Base-by-base conservation (phyloP, 768 basidiomycete species). In the Tricholoma matsutake region DNA sequence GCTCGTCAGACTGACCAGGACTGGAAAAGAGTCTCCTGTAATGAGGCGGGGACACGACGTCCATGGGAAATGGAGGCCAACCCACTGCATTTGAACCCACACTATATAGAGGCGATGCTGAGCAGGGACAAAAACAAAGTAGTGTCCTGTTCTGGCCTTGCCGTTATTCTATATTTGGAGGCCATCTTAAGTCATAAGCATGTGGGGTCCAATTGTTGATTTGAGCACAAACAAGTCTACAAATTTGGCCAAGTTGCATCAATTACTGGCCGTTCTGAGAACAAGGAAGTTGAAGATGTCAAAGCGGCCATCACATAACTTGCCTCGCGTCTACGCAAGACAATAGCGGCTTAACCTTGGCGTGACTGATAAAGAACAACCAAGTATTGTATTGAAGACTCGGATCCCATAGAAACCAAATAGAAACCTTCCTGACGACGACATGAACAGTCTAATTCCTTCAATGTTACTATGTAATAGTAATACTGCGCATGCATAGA, bases 1-100 rank as follows among this genome's bases (percentile, higher is more conserved):
- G 78, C 64, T 80, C 79, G 63, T 71, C 75, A 75, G 79, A 76
- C 68, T 67, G 81, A 77, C 80, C 81, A 74, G 72, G 78, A 73
- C 79, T 78, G 70, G 75, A 68, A 64, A 80, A 80, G 71, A 73
- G 78, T 73, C 81, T 77, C 73, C 78, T 75, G 75, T 83, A 82
- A 65, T 71, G 74, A 65, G 82, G 81, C 57, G 80, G 81, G 70
- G 81, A 77, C 72, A 72, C 73, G 58, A 75, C 74, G 77, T 81
- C 79, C 80, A 81, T 80, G 62, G 67, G 63, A 68, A 54, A 67
- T 57, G 59, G 54, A 60, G 58, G 57, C 29, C 13, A 58, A 28
- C 2, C 10, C 53, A 49, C 22, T 45, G 32, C 25, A 13, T 25
- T 34, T 28, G 5, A n/a, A 57, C 55, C 37, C 39, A 51, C 3